A percentile compares a stretch with the other conserved stretches of the same genome.
Evolutionary conservation across 2,329 filamentous ascomycete genomes (phyloP).

Genomic region (Coniochaeta sp.): DNA sequence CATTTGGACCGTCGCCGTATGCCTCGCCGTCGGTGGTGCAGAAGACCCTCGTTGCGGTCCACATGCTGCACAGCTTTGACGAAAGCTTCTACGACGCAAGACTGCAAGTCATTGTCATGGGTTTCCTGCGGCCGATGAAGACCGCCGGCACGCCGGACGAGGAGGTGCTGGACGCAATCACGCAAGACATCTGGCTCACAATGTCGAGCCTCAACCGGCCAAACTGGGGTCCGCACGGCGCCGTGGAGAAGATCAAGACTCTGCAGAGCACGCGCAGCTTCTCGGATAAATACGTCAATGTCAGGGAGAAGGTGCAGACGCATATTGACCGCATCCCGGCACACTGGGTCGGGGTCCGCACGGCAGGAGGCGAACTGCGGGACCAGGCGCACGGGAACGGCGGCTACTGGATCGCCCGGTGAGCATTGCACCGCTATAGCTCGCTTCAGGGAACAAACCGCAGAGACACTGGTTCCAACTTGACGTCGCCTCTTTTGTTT

Average conservation of each 20-base stretch:
- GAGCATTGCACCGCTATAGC: conserved; percentile 3
- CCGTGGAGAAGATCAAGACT: conserved; percentile 27
- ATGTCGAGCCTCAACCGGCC: conserved; percentile 38
- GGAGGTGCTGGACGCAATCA: conserved; percentile 21
- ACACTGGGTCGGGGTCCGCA: conserved; percentile 52
- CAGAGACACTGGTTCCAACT: not conserved
- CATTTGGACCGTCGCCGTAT: conserved; percentile 42
- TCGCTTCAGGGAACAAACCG: not conserved
- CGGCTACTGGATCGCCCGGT: conserved; percentile 38
- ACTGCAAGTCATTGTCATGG: conserved; percentile 52
- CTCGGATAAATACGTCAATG: conserved; percentile 37
- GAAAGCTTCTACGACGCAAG: conserved; percentile 31
- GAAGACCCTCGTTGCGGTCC: conserved; percentile 42
- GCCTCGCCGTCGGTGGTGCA: conserved; percentile 36
- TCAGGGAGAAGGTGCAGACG: conserved; percentile 42
- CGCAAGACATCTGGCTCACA: conserved; percentile 32
- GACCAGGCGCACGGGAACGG: conserved; percentile 43
- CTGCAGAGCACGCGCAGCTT: conserved; percentile 27
- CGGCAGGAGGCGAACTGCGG: conserved; percentile 33
- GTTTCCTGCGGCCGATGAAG: conserved; percentile 40
- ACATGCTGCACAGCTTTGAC: conserved; percentile 45
- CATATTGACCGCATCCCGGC: conserved; percentile 51
- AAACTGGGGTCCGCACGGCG: conserved; percentile 35
- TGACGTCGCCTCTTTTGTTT: not conserved
- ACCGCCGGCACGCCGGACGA: conserved; percentile 10